These are phyloP conservation scores for Rhododendron simsii DNA, from an alignment of 148 eudicot genomes.

Conservation along the genomic window DNA sequence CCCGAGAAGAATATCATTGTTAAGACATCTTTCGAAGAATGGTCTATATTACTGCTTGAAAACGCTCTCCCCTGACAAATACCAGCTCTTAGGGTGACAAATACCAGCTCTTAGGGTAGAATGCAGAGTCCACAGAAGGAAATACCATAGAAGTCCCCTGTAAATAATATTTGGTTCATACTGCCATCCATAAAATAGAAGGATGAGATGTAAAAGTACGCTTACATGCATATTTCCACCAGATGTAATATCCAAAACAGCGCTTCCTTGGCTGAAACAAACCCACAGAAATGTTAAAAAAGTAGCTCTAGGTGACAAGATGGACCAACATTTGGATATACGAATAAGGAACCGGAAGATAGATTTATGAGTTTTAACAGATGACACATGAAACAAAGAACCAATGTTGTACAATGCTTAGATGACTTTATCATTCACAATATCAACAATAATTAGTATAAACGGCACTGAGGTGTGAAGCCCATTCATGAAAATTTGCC, in stretches of 20 bases:
- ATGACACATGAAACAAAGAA: neutral
- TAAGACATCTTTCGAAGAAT: neutral
- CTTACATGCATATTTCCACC: conserved; percentile 98
- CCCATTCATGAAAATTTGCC: neutral
- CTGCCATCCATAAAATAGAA: neutral
- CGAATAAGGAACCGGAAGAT: neutral
- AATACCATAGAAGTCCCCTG: neutral
- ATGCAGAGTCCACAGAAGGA: neutral
- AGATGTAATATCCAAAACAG: conserved; percentile 69
- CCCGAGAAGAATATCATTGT: neutral
- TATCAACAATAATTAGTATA: neutral
- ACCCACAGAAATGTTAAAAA: neutral
- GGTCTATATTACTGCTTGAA: neutral
- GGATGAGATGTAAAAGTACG: neutral
- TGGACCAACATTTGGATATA: too few relatives aligned
- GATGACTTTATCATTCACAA: neutral
- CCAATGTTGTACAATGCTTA: neutral
- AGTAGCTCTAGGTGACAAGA: neutral
- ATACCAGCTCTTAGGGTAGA: neutral
- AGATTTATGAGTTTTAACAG: neutral
- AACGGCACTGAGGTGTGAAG: neutral
- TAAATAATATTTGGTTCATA: neutral
- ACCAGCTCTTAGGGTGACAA: neutral
- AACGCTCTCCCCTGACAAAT: neutral
- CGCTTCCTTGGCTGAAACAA: conserved; percentile 86